Evolutionary conservation across 2,329 filamentous ascomycete genomes (phyloP).

Genomic region (Orbilia brochopaga): DNA sequence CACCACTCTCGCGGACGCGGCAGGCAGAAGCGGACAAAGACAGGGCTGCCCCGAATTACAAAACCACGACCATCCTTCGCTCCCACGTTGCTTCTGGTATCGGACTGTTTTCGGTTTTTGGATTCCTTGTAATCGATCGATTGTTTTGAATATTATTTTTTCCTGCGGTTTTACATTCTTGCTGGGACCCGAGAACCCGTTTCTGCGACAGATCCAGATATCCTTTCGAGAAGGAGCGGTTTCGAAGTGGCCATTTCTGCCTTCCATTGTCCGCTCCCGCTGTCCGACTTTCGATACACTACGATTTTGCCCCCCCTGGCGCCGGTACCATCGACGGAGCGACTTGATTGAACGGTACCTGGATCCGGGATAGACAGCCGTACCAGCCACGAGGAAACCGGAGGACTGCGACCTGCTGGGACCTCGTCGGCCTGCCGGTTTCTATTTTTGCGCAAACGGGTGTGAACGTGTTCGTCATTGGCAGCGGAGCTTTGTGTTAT

Average conservation of each 20-base stretch:
- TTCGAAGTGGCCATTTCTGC: background rate
- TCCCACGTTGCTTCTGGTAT: constrained; percentile 1
- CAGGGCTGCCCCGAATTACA: constrained; percentile 1
- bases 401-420: background rate
- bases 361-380: background rate
- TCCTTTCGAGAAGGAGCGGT: constrained; percentile 6
- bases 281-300: background rate
- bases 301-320: background rate
- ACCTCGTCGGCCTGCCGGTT: constrained; percentile 1
- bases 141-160: background rate
- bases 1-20: background rate
- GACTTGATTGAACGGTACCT: background rate
- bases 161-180: background rate
- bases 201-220: background rate
- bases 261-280: background rate
- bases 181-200: background rate
- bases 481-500: background rate
- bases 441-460: constrained; percentile 3
- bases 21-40: background rate
- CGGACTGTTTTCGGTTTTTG: background rate
- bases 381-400: too few species aligned
- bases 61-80: background rate
- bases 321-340: background rate
- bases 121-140: background rate
- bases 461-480: background rate